A percentile compares a stretch with the other conserved stretches of the same genome.
Evolutionary conservation across 1,284 basidiomycete species (phyloP).

Genomic region (Leccinum pallidistipes): DNA sequence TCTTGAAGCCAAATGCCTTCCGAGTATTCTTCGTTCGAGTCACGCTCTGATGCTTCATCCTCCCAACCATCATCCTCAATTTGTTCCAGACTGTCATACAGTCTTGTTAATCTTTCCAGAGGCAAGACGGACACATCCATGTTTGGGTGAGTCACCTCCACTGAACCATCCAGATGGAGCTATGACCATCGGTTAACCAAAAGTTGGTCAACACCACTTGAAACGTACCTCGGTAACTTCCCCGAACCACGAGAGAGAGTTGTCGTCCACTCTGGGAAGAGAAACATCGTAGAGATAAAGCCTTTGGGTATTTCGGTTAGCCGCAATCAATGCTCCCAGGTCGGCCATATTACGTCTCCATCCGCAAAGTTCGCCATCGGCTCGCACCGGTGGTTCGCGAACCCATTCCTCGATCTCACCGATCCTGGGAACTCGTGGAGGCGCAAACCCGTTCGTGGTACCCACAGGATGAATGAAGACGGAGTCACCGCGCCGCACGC

Average conservation of each 20-base stretch:
- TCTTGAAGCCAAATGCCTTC: conserved; percentile 58
- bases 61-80: conserved; percentile 72
- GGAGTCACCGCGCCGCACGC: conserved; percentile 80
- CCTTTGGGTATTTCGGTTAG: conserved; percentile 41
- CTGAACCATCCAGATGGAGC: conserved; percentile 69
- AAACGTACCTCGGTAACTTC: conserved; percentile 67
- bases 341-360: conserved; percentile 72
- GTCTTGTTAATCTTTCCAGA: conserved; percentile 63
- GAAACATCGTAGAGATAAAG: conserved; percentile 46
- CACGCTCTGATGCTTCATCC: conserved; percentile 47
- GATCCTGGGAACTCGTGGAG: conserved; percentile 70
- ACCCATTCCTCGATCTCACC: conserved; percentile 82
- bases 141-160: conserved; percentile 67
- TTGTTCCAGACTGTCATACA: conserved; percentile 75
- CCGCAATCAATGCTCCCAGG: conserved; percentile 59
- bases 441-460: conserved; percentile 63
- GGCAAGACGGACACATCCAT: conserved; percentile 49
- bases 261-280: conserved; percentile 45
- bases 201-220: background rate
- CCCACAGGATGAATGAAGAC: conserved; percentile 76
- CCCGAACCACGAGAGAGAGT: conserved; percentile 66
- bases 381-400: conserved; percentile 53
- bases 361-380: conserved; percentile 54
- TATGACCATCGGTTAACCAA: conserved; percentile 30
- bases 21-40: conserved; percentile 38